Percentiles rank a stretch among this genome's conserved stretches.
Conservation (phyloP, 768 basidiomycete species). For the Suillus sp. region DNA sequence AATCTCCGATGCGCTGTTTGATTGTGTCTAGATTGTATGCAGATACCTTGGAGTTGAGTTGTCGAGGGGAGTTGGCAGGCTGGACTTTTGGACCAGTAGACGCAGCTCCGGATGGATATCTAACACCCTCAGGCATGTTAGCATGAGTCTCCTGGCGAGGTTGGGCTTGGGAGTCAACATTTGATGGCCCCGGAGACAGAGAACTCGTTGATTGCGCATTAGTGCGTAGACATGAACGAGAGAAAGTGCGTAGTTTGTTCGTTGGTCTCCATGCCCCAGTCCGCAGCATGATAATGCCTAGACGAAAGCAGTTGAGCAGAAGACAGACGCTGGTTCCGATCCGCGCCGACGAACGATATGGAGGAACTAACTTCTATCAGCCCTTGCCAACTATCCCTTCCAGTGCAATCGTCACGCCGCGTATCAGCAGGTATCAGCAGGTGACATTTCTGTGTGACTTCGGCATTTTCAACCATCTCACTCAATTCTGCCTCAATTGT, state of each 20-base stretch:
- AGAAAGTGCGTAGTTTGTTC: constrained; percentile 15
- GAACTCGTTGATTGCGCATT: neutral
- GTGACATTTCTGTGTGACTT: too few relatives aligned
- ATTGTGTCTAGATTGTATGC: constrained; percentile 35
- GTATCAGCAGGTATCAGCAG: too few relatives aligned
- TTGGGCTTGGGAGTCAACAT: neutral
- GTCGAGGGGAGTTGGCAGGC: neutral
- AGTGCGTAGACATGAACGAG: constrained; percentile 16
- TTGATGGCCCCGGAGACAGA: neutral
- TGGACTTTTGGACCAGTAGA: neutral
- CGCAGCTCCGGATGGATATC: neutral
- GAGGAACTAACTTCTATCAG: too few relatives aligned
- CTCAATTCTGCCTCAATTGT: too few relatives aligned
- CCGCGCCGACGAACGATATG: neutral
- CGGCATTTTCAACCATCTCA: too few relatives aligned
- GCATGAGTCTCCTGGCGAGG: neutral
- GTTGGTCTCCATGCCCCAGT: constrained; percentile 14
- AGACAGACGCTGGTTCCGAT: neutral
- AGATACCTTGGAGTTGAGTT: neutral
- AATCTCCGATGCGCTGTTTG: constrained; percentile 43
- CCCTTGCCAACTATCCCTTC: too few relatives aligned
- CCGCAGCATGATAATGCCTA: constrained; percentile 23
- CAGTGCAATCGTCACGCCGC: too few relatives aligned
- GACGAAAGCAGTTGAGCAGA: neutral
- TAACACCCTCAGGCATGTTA: neutral